phyloP scores from a whole-genome alignment of 352 stramenopile genomes.

The Phytophthora sansomeana region DNA sequence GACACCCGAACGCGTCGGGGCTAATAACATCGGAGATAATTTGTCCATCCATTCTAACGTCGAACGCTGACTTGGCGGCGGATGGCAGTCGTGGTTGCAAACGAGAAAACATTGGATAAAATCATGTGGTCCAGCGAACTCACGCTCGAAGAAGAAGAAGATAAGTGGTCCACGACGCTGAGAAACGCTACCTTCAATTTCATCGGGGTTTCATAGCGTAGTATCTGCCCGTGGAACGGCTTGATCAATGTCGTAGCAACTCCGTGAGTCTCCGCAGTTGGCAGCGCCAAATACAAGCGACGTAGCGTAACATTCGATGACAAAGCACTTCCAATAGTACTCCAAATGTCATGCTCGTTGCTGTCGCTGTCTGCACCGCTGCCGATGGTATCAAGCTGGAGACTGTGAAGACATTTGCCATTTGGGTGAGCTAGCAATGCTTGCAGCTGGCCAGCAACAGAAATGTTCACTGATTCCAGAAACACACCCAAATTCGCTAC shows the following conservation, averaged over 20 bases:
- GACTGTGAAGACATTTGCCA: constrained; percentile 21
- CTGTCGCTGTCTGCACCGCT: background rate
- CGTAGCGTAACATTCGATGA: constrained; percentile 19
- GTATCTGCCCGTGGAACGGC: constrained; percentile 26
- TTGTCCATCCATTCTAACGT: constrained; percentile 1
- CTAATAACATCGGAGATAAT: background rate
- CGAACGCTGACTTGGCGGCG: constrained; percentile 24
- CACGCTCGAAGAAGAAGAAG: constrained; percentile 4
- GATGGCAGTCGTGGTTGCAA: constrained; percentile 25
- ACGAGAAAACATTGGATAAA: constrained; percentile 39
- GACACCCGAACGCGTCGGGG: background rate
- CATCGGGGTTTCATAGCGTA: constrained; percentile 22
- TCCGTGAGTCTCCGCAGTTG: background rate
- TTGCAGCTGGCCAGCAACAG: constrained; percentile 26
- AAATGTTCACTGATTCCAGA: constrained; percentile 14
- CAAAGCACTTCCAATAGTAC: constrained; percentile 18
- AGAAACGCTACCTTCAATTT: constrained; percentile 35
- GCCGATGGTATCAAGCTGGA: constrained; percentile 24
- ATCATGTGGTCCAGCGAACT: constrained; percentile 35
- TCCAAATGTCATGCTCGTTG: constrained; percentile 18
- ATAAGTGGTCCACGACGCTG: constrained; percentile 29
- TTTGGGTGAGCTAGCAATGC: constrained; percentile 14
- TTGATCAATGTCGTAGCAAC: constrained; percentile 8
- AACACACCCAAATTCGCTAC: constrained; percentile 29
- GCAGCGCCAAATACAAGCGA: constrained; percentile 18